Evolutionary conservation across 495 filamentous ascomycete species (phyloP), one percentile per base, ranked within the genome.

Genomic region (Recurvomyces mirabilis): DNA sequence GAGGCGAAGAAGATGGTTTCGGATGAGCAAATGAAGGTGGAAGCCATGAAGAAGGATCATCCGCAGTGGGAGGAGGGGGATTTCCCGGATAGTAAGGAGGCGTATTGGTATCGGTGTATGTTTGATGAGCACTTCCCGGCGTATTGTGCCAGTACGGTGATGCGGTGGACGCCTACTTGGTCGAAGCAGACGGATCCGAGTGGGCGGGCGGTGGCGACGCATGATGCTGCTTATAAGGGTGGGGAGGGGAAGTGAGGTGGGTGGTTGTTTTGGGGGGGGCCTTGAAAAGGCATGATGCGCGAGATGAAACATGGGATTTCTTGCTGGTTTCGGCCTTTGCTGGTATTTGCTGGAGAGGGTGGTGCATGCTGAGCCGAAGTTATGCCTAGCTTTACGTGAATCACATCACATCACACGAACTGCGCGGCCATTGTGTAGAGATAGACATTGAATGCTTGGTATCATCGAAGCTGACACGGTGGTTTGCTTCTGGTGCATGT

Each of bases 141-240:
- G 19, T 79, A 82, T 57, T 94, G 88, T 63, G 91, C 93, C 20
- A 75, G 72, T 17, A 96, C 93, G 26, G 91, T 98, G 31, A 83
- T 85, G 84, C 74, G 93, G 47, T 98, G 91, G 91, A 87, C 80
- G 37, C 91, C 91, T n/a, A 96, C 80, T 19, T 98, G 91, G 91
- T 87, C 82, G 21, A 87, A 95, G 58, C 86, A 93, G 75, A 84
- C 75, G 14, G 91, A 98, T 61, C 91, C 91, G 30, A 89, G 82
- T 62, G 91, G 91, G 70, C 72, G 87, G 84, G 51, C 51, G 1
- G 49, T 54, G 32, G 46, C 20, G 17, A 25, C 26, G 32, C 51
- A 54, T 21, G 45, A 44, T 19, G 15, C 19, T 31, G 51, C 51
- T 28, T 54, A 54, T 38, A 28, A 49, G 41, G 36, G 19, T 24